Conservation (phyloP, 106 monocot species). For the Dioscorea dumetorum region DNA sequence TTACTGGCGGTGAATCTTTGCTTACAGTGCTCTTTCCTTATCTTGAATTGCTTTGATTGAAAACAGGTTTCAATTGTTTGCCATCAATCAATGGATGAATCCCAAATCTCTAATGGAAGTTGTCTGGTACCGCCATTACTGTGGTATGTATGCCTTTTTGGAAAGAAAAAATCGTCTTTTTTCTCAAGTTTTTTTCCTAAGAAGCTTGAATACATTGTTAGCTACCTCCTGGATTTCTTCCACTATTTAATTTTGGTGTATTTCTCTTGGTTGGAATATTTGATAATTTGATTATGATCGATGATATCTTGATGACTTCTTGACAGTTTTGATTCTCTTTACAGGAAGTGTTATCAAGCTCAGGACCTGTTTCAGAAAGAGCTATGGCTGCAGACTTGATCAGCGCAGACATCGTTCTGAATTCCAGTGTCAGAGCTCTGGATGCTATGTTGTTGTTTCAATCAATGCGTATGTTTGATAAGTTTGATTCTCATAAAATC, state of each 20-base stretch:
- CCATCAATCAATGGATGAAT: slow-evolving; percentile 4
- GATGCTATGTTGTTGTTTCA: neutral
- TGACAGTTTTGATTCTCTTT: slow-evolving; percentile 21
- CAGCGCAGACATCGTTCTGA: slow-evolving; percentile 80
- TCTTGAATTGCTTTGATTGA: neutral
- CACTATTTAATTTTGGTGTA: neutral
- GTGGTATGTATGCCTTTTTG: slow-evolving; percentile 20
- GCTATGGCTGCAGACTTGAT: slow-evolving; percentile 88
- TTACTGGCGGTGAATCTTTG: neutral
- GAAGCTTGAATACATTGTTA: neutral
- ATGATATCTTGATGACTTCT: slow-evolving; percentile 22
- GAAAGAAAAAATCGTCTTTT: neutral
- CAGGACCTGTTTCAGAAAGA: slow-evolving; percentile 31
- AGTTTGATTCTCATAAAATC: neutral
- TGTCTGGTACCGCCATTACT: slow-evolving; percentile 20
- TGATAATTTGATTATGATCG: slow-evolving; percentile 9
- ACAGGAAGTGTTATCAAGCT: slow-evolving; percentile 67
- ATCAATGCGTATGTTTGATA: too few relatives aligned
- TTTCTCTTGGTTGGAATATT: neutral
- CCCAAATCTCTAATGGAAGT: slow-evolving; percentile 2
- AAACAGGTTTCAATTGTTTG: slow-evolving; percentile 22
- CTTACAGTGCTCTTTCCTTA: neutral
- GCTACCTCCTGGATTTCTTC: neutral
- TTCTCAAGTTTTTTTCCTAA: neutral
- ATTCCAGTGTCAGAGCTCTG: slow-evolving; percentile 54